phyloP scores from a whole-genome alignment of 2,329 filamentous ascomycete genomes.

The Phaeosphaeria sp. region DNA sequence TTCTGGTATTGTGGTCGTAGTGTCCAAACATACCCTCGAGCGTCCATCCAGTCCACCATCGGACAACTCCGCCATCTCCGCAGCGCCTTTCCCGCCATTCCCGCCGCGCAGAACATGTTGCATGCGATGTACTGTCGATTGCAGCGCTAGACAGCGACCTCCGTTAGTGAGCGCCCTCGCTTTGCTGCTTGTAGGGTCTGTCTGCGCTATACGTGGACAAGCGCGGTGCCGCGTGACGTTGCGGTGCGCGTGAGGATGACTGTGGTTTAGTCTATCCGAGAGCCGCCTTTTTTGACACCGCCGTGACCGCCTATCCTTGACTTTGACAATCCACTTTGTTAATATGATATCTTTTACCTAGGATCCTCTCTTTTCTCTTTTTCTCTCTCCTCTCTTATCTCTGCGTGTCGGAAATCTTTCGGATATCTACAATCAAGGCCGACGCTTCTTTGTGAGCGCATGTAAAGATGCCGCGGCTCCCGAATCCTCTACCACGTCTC shows the following conservation, averaged over 20 bases:
- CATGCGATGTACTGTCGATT: constrained; percentile 8
- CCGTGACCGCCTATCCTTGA: background rate
- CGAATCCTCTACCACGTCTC: constrained; percentile 38
- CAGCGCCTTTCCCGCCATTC: background rate
- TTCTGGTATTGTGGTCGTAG: constrained; percentile 3
- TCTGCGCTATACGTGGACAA: background rate
- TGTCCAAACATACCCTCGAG: constrained; percentile 1
- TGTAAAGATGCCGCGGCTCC: constrained; percentile 19
- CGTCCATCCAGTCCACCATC: background rate
- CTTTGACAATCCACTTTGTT: background rate
- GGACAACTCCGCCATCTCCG: background rate
- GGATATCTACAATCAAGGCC: background rate
- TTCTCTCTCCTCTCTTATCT: background rate
- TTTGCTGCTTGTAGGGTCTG: background rate
- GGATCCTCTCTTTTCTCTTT: background rate
- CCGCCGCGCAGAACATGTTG: background rate
- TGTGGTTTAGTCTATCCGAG: constrained; percentile 9
- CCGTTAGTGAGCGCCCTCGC: constrained; percentile 9
- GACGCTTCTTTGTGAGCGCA: background rate
- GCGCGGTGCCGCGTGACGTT: constrained; percentile 12
- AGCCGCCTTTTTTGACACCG: constrained; percentile 6
- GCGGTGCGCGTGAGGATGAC: constrained; percentile 5
- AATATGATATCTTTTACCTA: constrained; percentile 6
- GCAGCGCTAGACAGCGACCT: constrained; percentile 18
- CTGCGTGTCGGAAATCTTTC: background rate